Percentiles rank a stretch among this genome's conserved stretches.
Evolutionary conservation across 257 asterid genomes (phyloP).

Genomic region (Solanum chiquidenum): DNA sequence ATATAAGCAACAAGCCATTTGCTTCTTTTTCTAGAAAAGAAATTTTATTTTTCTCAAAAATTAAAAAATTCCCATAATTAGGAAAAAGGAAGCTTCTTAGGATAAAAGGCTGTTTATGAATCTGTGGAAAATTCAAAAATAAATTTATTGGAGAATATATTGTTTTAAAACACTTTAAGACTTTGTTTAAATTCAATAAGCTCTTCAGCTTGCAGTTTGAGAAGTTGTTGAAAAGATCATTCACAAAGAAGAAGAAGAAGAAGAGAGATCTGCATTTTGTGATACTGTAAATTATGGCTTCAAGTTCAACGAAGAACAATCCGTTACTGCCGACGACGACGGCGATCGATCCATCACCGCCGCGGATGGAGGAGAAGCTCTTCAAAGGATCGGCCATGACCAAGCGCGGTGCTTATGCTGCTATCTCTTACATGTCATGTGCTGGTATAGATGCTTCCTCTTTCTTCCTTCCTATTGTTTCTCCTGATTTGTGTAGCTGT

Average conservation of each 20-base stretch:
- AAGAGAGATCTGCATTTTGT: neutral
- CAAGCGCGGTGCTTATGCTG: conserved; percentile 87
- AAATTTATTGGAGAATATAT: neutral
- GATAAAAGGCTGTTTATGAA: neutral
- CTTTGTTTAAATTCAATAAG: neutral
- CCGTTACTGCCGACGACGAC: conserved; percentile 52
- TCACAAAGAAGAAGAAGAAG: neutral
- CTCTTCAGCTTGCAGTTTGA: neutral
- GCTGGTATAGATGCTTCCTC: conserved; percentile 45
- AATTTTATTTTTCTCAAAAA: neutral
- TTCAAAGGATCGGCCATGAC: conserved; percentile 93
- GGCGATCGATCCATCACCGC: conserved; percentile 47
- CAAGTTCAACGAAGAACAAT: conserved; percentile 18
- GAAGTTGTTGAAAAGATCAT: neutral
- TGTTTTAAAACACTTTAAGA: neutral
- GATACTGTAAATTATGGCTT: conserved; percentile 2
- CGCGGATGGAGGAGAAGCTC: conserved; percentile 57
- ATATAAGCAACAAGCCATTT: neutral
- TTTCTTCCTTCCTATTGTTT: neutral
- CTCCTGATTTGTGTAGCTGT: neutral
- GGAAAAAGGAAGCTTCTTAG: neutral
- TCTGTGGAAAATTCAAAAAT: neutral
- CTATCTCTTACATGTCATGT: conserved; percentile 82
- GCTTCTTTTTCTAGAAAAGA: neutral
- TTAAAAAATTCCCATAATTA: neutral